Evolutionary conservation across 2,329 filamentous ascomycete genomes (phyloP), one percentile per base, ranked within the genome.

Genomic region (Colletotrichum orchidophilum): DNA sequence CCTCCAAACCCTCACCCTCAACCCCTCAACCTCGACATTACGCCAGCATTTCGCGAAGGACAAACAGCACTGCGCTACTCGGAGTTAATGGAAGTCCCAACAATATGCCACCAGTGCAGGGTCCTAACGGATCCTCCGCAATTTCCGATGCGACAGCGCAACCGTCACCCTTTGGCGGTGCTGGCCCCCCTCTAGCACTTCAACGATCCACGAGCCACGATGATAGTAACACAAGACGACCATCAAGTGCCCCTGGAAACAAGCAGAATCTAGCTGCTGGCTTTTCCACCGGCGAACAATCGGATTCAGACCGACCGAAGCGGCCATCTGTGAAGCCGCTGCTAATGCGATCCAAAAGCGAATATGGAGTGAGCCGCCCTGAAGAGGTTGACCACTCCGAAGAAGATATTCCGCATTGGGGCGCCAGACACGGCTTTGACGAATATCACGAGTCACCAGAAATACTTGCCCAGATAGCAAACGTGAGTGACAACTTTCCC

Each of bases 391-490:
- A 85, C 52, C 78, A 80, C 60, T 75, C 78, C 31, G 84, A 86
- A 15, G 85, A 87, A 3, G 85, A 87, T 52, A 80, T 85, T 35
- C 81, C 83, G 53, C 85, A 87, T 74, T 88, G 87, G 86, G 88
- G 88, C 8, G 87, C 87, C 80, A 90, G 95, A 59, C 95, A 98
- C 83, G 95, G 95, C 58, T 98, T 96, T 85, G 94, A 97, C 78
- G 93, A 95, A 75, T 94, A 97, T 81, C 95, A 97, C 80, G 93
- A 94, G 78, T 97, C 93, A 5, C 93, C 95, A 75, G 94, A 97
- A 78, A 95, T 97, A 77, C 93, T 97, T 76, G 93, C 93, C 68
- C 89, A 95, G 75, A 86, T 97, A 74, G 94, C 93, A 63, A 95
- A 92, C 79, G 93, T 95, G 83, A 84, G 91, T 87, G 75, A 60